Percentiles rank a stretch among this genome's conserved stretches.
These are phyloP conservation scores for Metrosideros polymorpha DNA, from an alignment of 441 rosid species.

Conservation along the genomic window DNA sequence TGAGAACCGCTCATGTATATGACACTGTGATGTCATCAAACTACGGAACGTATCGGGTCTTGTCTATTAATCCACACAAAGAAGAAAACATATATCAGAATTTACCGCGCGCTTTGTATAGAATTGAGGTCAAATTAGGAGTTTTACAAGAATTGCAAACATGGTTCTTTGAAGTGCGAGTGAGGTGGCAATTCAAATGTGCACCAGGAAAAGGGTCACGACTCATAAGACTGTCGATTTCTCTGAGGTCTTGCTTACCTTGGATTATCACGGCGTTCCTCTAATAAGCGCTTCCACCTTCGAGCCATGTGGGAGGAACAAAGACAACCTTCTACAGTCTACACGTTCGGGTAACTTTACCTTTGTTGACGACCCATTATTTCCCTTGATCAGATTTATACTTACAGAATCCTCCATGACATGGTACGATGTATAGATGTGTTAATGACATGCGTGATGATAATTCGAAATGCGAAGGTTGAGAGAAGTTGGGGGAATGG, in stretches of 20 bases:
- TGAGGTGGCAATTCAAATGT: conserved; percentile 43
- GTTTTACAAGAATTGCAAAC: too few species aligned
- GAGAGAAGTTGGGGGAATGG: conserved; percentile 14
- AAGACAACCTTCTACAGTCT: conserved; percentile 37
- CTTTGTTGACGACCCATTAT: background rate
- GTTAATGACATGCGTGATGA: background rate
- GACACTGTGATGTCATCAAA: too few species aligned
- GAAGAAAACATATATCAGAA: too few species aligned
- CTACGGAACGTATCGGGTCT: too few species aligned
- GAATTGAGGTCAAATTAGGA: too few species aligned
- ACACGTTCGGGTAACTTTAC: conserved; percentile 47
- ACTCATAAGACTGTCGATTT: conserved; percentile 9
- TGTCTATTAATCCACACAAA: too few species aligned
- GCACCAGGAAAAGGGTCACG: conserved; percentile 10
- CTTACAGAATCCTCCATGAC: background rate
- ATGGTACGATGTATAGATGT: background rate
- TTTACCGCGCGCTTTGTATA: too few species aligned
- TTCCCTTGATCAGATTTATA: background rate
- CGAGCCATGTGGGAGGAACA: conserved; percentile 27
- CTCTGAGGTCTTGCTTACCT: conserved; percentile 26
- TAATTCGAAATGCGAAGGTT: background rate
- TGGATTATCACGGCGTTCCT: conserved; percentile 39
- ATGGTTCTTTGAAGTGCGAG: background rate
- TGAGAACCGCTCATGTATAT: too few species aligned
- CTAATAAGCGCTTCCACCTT: conserved; percentile 47